These are phyloP conservation scores for Podospora pseudocomata DNA, from an alignment of 495 filamentous ascomycete genomes.

Conservation along the genomic window DNA sequence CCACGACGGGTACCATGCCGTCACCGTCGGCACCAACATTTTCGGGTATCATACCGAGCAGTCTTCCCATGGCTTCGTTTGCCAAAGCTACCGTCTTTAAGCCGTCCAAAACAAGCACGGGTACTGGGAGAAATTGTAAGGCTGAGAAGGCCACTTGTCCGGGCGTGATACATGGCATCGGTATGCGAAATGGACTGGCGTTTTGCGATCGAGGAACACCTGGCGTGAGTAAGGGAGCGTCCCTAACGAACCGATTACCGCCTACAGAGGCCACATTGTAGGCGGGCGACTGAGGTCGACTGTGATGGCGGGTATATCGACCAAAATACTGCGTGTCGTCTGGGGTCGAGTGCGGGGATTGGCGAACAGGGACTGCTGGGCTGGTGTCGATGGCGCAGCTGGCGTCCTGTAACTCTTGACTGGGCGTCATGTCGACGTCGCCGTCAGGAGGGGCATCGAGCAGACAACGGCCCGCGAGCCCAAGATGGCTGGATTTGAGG, in stretches of 20 bases:
- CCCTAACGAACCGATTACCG: conserved; percentile 12
- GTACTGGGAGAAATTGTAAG: conserved; percentile 65
- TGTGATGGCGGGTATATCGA: neutral
- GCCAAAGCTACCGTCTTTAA: conserved; percentile 63
- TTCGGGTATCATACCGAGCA: conserved; percentile 52
- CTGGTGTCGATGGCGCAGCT: conserved; percentile 80
- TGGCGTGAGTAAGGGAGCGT: conserved; percentile 4
- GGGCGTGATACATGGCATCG: conserved; percentile 38
- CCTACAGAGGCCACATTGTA: neutral
- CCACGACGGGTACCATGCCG: conserved; percentile 30
- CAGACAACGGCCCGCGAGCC: conserved; percentile 1
- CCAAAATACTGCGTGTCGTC: neutral
- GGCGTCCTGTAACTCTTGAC: conserved; percentile 82
- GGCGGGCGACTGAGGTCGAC: neutral
- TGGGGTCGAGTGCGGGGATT: neutral
- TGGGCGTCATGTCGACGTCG: conserved; percentile 46
- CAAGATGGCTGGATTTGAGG: neutral
- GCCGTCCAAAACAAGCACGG: conserved; percentile 58
- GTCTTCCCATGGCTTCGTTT: conserved; percentile 65
- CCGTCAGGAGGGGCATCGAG: conserved; percentile 1
- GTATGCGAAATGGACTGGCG: conserved; percentile 36
- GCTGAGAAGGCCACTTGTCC: conserved; percentile 57
- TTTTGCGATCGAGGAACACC: conserved; percentile 20
- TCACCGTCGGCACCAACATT: conserved; percentile 28
- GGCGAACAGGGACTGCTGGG: conserved; percentile 34